Evolutionary conservation across 257 asterid species (phyloP).

Genomic region (Linaria vulgaris): DNA sequence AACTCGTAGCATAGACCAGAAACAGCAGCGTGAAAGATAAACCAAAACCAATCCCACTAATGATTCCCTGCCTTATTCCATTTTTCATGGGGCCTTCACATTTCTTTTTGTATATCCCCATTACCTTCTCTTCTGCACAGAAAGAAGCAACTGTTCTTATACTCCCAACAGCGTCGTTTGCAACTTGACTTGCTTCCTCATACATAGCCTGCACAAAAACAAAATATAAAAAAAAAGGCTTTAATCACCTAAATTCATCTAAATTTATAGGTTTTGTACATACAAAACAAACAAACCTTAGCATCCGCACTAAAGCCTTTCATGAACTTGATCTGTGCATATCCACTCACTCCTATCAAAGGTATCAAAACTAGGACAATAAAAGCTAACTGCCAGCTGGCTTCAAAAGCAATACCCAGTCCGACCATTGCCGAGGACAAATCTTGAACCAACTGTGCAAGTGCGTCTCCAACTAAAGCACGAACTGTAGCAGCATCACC

Average conservation of each 20-base stretch:
- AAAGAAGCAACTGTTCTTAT: conserved; percentile 87
- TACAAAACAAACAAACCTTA: conserved; percentile 36
- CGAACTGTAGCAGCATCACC: conserved; percentile 66
- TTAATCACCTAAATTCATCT: too few species aligned
- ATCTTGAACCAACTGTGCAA: conserved; percentile 57
- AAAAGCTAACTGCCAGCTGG: conserved; percentile 75
- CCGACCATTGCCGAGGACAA: conserved; percentile 47
- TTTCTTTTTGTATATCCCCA: conserved; percentile 63
- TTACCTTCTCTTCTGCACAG: conserved; percentile 83
- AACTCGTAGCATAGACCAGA: conserved; percentile 75
- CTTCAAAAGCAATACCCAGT: conserved; percentile 56
- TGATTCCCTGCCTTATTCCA: conserved; percentile 68
- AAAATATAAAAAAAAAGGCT: not conserved
- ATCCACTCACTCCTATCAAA: conserved; percentile 48
- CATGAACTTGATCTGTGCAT: conserved; percentile 48
- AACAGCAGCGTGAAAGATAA: conserved; percentile 53
- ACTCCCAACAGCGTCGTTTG: conserved; percentile 84
- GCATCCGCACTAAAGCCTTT: conserved; percentile 65
- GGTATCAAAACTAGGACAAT: conserved; percentile 58
- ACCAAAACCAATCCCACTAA: conserved; percentile 82
- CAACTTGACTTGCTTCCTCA: conserved; percentile 90
- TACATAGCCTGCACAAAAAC: conserved; percentile 52
- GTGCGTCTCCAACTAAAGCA: conserved; percentile 58
- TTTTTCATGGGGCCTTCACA: conserved; percentile 71
- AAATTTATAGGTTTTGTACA: too few species aligned